Percentiles rank a stretch among this genome's conserved stretches.
These are phyloP conservation scores for Cryptococcus jaspeensis DNA, from an alignment of 1,284 basidiomycete species.

Conservation along the genomic window DNA sequence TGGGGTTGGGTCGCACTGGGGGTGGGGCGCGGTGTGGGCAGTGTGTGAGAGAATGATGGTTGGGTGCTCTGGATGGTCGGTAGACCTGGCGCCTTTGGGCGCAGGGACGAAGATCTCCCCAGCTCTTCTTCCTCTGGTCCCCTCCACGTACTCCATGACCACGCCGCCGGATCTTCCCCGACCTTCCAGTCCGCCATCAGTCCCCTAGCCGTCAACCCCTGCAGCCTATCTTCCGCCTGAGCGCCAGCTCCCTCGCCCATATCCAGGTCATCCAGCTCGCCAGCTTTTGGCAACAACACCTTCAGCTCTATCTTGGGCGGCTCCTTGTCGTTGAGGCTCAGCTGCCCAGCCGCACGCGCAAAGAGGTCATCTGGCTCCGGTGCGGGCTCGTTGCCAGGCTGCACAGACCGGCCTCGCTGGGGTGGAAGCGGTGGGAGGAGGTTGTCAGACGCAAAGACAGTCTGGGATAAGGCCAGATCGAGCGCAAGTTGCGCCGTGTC, in stretches of 20 bases:
- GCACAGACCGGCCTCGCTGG: neutral
- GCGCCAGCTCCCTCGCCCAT: neutral
- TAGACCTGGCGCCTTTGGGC: neutral
- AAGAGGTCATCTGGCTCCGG: slow-evolving; percentile 31
- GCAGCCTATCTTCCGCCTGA: slow-evolving; percentile 1
- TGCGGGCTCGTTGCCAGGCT: neutral
- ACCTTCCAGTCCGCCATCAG: slow-evolving; percentile 34
- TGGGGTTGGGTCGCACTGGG: neutral
- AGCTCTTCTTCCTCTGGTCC: neutral
- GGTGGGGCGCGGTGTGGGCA: neutral
- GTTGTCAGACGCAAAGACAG: slow-evolving; percentile 20
- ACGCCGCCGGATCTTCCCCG: slow-evolving; percentile 16
- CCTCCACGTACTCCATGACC: slow-evolving; percentile 32
- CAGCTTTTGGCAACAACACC: no score
- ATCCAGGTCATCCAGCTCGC: no score
- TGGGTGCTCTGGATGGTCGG: neutral
- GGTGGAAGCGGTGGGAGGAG: neutral
- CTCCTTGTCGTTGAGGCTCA: slow-evolving; percentile 29
- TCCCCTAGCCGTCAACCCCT: slow-evolving; percentile 9
- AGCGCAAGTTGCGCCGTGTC: slow-evolving; percentile 17
- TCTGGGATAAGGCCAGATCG: slow-evolving; percentile 22
- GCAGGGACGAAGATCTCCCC: neutral
- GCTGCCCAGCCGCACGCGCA: slow-evolving; percentile 24
- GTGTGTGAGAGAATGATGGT: neutral
- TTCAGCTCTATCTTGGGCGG: slow-evolving; percentile 13